Evolutionary conservation across 768 basidiomycete species (phyloP).

Genomic region (Termitomyces eurrhizus): DNA sequence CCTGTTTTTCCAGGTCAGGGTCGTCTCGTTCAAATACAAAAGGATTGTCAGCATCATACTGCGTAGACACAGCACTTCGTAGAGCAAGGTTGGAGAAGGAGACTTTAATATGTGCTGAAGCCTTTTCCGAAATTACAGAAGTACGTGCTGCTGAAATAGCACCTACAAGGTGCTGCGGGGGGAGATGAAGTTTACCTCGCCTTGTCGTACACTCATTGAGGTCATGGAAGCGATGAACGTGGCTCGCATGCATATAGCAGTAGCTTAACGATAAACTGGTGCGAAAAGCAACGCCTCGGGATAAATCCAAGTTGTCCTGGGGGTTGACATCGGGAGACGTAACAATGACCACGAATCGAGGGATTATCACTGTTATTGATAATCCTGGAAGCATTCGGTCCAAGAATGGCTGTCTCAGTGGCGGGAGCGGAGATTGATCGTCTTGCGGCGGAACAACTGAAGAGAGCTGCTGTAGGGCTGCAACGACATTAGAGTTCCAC

Average conservation of each 20-base stretch:
- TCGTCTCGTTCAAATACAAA: slow-evolving; percentile 52
- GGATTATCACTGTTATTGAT: slow-evolving; percentile 52
- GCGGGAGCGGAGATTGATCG: slow-evolving; percentile 4
- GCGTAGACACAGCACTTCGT: slow-evolving; percentile 63
- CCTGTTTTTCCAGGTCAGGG: slow-evolving; percentile 34
- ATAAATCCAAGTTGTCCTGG: slow-evolving; percentile 55
- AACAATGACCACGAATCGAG: slow-evolving; percentile 60
- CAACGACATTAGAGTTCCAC: slow-evolving; percentile 59
- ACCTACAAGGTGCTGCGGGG: slow-evolving; percentile 46
- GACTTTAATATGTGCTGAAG: slow-evolving; percentile 40
- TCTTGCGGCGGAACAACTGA: slow-evolving; percentile 28
- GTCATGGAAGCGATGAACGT: slow-evolving; percentile 32
- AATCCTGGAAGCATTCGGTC: slow-evolving; percentile 52
- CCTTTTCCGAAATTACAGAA: slow-evolving; percentile 27
- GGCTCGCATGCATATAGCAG: slow-evolving; percentile 42
- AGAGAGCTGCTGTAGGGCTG: slow-evolving; percentile 48
- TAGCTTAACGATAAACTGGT: slow-evolving; percentile 53
- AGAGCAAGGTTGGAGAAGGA: slow-evolving; percentile 45
- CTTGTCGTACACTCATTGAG: slow-evolving; percentile 34
- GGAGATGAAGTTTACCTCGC: slow-evolving; percentile 52
- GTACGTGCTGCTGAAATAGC: slow-evolving; percentile 38
- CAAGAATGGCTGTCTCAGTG: slow-evolving; percentile 24
- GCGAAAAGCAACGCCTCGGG: slow-evolving; percentile 63
- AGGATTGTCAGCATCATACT: slow-evolving; percentile 65
- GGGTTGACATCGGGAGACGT: slow-evolving; percentile 84